phyloP scores from a whole-genome alignment of 129 eudicot genomes.

The Flaveria brownii region DNA sequence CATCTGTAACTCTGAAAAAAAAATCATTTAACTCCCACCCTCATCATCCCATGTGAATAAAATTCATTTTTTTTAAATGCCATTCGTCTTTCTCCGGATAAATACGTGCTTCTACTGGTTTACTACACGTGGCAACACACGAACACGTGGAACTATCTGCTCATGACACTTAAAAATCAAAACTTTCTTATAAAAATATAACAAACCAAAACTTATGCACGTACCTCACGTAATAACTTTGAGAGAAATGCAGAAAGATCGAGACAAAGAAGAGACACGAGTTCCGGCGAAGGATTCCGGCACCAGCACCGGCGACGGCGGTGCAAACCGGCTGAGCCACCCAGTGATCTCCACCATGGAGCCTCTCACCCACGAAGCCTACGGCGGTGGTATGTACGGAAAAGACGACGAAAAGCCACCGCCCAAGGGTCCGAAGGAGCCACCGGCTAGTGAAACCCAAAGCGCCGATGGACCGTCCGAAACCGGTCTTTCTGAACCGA shows the following conservation, averaged over 20 bases:
- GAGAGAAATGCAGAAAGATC: slow-evolving; percentile 28
- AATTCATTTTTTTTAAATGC: too few species aligned
- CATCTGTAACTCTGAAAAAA: too few species aligned
- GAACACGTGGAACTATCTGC: background rate
- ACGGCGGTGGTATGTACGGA: slow-evolving; percentile 82
- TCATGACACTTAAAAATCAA: background rate
- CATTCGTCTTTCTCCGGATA: too few species aligned
- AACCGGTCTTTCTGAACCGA: slow-evolving; percentile 31
- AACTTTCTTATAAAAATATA: background rate
- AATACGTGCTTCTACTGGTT: too few species aligned
- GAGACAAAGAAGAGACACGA: slow-evolving; percentile 16
- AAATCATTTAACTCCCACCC: too few species aligned
- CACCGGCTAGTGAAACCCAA: slow-evolving; percentile 60
- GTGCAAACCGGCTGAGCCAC: slow-evolving; percentile 26
- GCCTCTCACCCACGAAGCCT: slow-evolving; percentile 56
- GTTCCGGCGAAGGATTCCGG: slow-evolving; percentile 15
- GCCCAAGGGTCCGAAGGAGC: slow-evolving; percentile 20
- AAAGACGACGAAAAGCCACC: slow-evolving; percentile 32
- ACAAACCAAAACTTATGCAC: background rate
- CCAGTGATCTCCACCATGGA: slow-evolving; percentile 50
- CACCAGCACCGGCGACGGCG: background rate
- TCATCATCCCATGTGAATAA: too few species aligned
- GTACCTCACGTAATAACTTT: background rate
- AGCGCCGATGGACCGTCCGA: slow-evolving; percentile 74
- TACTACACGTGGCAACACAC: background rate